Conservation (phyloP, 805 yeast species). For the Teunomyces tritomae region DNA sequence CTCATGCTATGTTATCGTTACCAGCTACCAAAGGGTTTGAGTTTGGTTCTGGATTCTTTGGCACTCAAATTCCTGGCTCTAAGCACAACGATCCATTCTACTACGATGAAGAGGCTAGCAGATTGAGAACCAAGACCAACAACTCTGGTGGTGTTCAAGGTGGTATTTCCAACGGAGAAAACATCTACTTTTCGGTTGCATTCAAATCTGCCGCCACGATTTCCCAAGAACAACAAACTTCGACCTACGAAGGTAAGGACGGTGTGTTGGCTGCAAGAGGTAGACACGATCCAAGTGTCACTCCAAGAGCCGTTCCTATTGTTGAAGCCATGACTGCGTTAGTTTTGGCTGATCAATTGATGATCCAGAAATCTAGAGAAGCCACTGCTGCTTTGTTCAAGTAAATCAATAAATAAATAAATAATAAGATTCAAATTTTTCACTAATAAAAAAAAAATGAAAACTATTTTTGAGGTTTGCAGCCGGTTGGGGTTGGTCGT, state of each 20-base stretch:
- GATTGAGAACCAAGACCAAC: slow-evolving; percentile 83
- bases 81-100: slow-evolving; percentile 88
- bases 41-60: slow-evolving; percentile 93
- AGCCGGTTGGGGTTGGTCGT: neutral
- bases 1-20: slow-evolving; percentile 96
- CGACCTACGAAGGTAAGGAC: slow-evolving; percentile 80
- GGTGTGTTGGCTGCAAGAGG: slow-evolving; percentile 95
- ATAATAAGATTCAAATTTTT: neutral
- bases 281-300: slow-evolving; percentile 97
- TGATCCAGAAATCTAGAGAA: slow-evolving; percentile 85
- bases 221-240: slow-evolving; percentile 85
- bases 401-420: neutral
- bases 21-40: slow-evolving; percentile 99
- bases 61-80: slow-evolving; percentile 88
- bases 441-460: too few species aligned
- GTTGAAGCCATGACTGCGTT: slow-evolving; percentile 98
- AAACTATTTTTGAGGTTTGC: too few species aligned
- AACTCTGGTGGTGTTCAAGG: slow-evolving; percentile 98
- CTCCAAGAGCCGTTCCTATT: slow-evolving; percentile 97
- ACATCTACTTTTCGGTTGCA: slow-evolving; percentile 90
- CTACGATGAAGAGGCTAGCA: slow-evolving; percentile 55
- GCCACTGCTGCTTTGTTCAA: slow-evolving; percentile 15
- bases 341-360: slow-evolving; percentile 79
- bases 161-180: slow-evolving; percentile 95
- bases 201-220: slow-evolving; percentile 98